Evolutionary conservation across 306 rosid genomes (phyloP).

Genomic region (Myrica gale): DNA sequence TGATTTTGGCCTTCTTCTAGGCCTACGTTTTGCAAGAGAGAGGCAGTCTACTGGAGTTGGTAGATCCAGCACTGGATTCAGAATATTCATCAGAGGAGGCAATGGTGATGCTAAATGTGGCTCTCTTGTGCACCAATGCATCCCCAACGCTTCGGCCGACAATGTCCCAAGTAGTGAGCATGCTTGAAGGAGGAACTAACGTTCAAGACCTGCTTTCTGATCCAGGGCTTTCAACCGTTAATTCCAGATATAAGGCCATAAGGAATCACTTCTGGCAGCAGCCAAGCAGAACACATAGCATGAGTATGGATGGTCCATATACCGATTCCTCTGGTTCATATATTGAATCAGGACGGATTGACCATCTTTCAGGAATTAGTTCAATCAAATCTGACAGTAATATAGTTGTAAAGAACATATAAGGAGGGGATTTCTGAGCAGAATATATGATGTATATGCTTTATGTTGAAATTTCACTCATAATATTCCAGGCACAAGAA

Average conservation of each 20-base stretch:
- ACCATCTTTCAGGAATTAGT: constrained; percentile 33
- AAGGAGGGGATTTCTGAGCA: background rate
- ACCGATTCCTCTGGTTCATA: constrained; percentile 52
- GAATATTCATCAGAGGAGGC: constrained; percentile 68
- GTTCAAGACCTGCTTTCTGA: constrained; percentile 74
- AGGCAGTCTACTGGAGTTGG: constrained; percentile 75
- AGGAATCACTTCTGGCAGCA: constrained; percentile 86
- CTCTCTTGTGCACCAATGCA: constrained; percentile 88
- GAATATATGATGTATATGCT: background rate
- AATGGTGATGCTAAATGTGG: constrained; percentile 78
- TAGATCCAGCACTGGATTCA: constrained; percentile 84
- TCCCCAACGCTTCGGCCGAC: constrained; percentile 87
- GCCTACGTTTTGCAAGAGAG: constrained; percentile 93
- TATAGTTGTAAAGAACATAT: background rate
- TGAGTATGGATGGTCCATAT: constrained; percentile 40
- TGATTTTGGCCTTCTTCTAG: constrained; percentile 44
- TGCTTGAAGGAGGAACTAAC: constrained; percentile 87
- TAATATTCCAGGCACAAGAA: no score
- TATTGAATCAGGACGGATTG: constrained; percentile 42
- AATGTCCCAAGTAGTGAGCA: constrained; percentile 88
- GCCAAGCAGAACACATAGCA: constrained; percentile 60
- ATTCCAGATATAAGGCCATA: constrained; percentile 51
- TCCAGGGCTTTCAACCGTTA: constrained; percentile 67
- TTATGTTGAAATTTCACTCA: no score
- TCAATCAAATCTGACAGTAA: constrained; percentile 40